These are phyloP conservation scores for Scleroderma bovista DNA, from an alignment of 768 basidiomycete species.

Conservation along the genomic window DNA sequence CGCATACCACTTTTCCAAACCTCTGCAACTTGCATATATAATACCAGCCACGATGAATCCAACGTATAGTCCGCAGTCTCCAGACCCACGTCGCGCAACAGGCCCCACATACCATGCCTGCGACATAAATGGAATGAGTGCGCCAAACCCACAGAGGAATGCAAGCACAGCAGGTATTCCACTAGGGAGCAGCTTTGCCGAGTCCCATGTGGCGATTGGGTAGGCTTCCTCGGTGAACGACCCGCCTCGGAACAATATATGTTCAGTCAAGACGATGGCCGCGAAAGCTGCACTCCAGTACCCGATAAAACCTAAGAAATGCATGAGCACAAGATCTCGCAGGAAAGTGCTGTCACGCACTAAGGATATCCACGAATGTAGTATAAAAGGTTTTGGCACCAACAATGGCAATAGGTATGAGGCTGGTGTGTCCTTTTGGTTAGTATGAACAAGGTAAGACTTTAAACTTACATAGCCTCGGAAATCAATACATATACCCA, in stretches of 20 bases:
- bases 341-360: too few relatives aligned
- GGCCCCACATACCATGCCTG: constrained; percentile 71
- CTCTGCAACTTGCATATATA: constrained; percentile 52
- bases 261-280: constrained; percentile 59
- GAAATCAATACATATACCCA: too few relatives aligned
- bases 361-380: constrained; percentile 56
- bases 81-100: constrained; percentile 52
- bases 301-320: constrained; percentile 65
- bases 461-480: too few relatives aligned
- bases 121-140: constrained; percentile 62
- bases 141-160: constrained; percentile 43
- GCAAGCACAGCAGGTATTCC: constrained; percentile 59
- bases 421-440: too few relatives aligned
- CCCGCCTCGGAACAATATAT: constrained; percentile 54
- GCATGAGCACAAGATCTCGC: too few relatives aligned
- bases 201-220: constrained; percentile 46
- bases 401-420: constrained; percentile 46
- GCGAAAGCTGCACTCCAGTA: constrained; percentile 58
- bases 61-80: constrained; percentile 68
- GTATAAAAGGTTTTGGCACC: constrained; percentile 62
- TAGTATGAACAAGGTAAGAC: too few relatives aligned
- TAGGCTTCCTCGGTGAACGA: constrained; percentile 47
- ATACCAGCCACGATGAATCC: constrained; percentile 45
- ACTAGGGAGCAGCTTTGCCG: constrained; percentile 45
- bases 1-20: constrained; percentile 39